phyloP scores from a whole-genome alignment of 495 filamentous ascomycete species.

The Chaetomium tenue region DNA sequence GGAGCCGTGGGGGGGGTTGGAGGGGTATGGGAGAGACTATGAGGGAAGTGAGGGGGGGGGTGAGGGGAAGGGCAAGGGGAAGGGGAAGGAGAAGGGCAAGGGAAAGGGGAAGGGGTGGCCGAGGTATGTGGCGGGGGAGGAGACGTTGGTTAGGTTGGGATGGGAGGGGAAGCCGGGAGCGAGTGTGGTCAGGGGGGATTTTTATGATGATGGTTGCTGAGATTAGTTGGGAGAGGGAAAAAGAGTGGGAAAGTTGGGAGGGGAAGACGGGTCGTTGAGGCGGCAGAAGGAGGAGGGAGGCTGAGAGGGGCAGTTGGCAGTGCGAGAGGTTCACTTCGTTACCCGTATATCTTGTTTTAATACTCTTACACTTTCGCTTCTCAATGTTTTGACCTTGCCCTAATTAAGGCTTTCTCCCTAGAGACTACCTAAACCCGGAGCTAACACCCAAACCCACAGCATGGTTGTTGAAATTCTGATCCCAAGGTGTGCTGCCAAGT shows the following conservation, averaged over 20 bases:
- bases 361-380: not conserved
- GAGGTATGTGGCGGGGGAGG: not conserved
- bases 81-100: not conserved
- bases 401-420: not conserved
- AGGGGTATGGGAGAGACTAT: not conserved
- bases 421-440: not conserved
- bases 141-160: constrained; percentile 15
- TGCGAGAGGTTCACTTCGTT: too few relatives aligned
- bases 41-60: not conserved
- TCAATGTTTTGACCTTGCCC: too few relatives aligned
- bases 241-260: not conserved
- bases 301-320: not conserved
- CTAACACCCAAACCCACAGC: too few relatives aligned
- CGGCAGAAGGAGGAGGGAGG: not conserved
- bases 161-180: not conserved
- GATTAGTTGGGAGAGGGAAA: not conserved
- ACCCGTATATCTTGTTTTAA: not conserved
- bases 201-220: constrained; percentile 8
- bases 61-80: not conserved
- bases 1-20: constrained; percentile 38
- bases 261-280: not conserved
- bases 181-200: constrained; percentile 3
- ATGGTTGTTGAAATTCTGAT: too few relatives aligned
- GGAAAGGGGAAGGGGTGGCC: constrained; percentile 2
- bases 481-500: too few relatives aligned